Conservation (phyloP, 805 yeast genomes). For the Hanseniaspora occidentalis region DNA sequence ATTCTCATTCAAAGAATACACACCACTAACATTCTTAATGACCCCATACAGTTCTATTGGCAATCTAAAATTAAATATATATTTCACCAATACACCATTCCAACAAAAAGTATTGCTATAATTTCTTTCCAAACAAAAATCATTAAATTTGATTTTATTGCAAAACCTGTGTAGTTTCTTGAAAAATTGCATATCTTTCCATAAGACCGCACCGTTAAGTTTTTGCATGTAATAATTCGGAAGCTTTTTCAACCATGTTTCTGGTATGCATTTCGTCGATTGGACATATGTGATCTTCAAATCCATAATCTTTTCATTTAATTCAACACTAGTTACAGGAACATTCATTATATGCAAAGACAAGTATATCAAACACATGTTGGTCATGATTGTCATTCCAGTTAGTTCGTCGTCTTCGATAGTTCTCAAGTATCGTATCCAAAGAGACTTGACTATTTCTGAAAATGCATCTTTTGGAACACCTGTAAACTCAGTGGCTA, state of each 20-base stretch:
- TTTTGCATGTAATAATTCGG: conserved; percentile 27
- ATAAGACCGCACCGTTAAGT: conserved; percentile 31
- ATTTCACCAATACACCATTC: background rate
- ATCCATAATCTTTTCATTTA: conserved; percentile 17
- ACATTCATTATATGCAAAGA: conserved; percentile 34
- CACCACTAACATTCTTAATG: background rate
- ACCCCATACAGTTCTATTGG: background rate
- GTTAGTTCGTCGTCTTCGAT: conserved; percentile 1
- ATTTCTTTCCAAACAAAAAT: conserved; percentile 7
- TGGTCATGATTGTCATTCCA: conserved; percentile 5
- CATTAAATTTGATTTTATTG: conserved; percentile 2
- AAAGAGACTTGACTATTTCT: background rate
- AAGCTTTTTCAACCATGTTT: conserved; percentile 23
- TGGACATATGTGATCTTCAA: conserved; percentile 24
- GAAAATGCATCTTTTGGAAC: background rate
- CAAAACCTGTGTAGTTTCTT: conserved; percentile 15
- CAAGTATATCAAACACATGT: conserved; percentile 34
- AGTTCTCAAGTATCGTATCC: background rate
- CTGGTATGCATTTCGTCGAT: conserved; percentile 30
- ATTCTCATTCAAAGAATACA: background rate
- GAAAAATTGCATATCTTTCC: conserved; percentile 28
- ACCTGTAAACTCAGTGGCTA: no score
- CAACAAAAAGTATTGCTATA: background rate
- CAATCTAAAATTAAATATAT: background rate
- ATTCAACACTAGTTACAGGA: conserved; percentile 40